Base-by-base conservation (phyloP, 2,329 filamentous ascomycete genomes). In the Claviceps pusilla region DNA sequence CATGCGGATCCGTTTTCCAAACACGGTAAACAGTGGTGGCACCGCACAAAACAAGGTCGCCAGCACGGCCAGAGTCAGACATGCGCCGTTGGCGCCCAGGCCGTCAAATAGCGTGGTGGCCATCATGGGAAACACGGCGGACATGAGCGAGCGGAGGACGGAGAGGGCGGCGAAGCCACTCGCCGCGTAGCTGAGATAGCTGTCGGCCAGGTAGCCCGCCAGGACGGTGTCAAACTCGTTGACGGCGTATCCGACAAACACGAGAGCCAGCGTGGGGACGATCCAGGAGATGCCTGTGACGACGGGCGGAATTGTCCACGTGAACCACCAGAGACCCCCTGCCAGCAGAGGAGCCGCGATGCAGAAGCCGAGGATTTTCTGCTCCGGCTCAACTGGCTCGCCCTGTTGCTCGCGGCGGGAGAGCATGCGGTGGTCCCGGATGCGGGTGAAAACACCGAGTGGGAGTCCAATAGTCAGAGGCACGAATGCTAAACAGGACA, bases 171-270 rank as follows among this genome's bases (percentile, higher is more conserved):
- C 41, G 14, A 52, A 52, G 4, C 41, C 51, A n/a, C 41, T 46
- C n/a, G 51, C 51, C 9, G 41, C 31, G 51, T 46, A 52, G 29
- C 41, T 24, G 42, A 52, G 51, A 14, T 52, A 52, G 43, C 41
- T 46, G 43, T 52, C 51, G 28, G 51, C 41, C 16, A 52, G 31
- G 41, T 52, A 52, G 10, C 51, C 51, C 7, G 41, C 33, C 24
- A 52, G 31, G 12, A 47, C 31, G 19, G 41, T 46, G 43, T 45
- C 51, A 7, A 52, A 43, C 51, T 52, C 51, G 19, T 52, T 52
- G 16, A 52, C 42, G 24, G 51, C 51, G 24, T 28, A 52, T 11
- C 51, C 51, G 19, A 52, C 43, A 6, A 29, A 14, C 11, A 52
- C 51, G 16, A 52, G 51, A 10, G 51, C 41, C 31, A 52, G 31